These are phyloP conservation scores for Penicillium daleae DNA, from an alignment of 495 filamentous ascomycete species.

Conservation along the genomic window DNA sequence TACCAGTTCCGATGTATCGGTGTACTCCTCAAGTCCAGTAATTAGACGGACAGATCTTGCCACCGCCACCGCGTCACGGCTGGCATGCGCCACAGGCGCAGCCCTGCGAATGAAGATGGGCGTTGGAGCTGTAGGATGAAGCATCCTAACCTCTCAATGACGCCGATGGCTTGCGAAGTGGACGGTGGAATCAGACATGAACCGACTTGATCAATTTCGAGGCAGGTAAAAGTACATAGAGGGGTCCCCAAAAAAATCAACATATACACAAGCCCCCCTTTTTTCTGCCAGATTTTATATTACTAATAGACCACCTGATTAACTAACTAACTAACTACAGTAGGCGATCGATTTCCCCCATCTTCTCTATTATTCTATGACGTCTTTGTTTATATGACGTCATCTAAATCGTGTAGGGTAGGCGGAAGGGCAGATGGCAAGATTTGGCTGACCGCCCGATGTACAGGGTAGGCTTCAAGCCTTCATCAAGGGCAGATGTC, in stretches of 20 bases:
- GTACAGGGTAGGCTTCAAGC: not conserved
- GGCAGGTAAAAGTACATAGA: not conserved
- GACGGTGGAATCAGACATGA: too few species aligned
- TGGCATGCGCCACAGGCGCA: constrained; percentile 4
- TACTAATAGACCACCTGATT: too few species aligned
- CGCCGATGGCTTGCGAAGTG: constrained; percentile 10
- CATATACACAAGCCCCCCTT: too few species aligned
- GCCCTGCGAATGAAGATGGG: not conserved
- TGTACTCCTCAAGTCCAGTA: not conserved
- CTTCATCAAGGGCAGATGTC: not conserved
- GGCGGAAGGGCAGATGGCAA: too few species aligned
- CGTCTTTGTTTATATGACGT: too few species aligned
- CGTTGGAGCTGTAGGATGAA: not conserved
- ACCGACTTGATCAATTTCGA: not conserved
- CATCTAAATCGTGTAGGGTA: too few species aligned
- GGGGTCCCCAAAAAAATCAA: too few species aligned
- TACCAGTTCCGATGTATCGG: constrained; percentile 1
- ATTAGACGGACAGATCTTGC: not conserved
- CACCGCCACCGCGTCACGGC: constrained; percentile 15
- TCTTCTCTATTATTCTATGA: too few species aligned
- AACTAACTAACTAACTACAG: too few species aligned
- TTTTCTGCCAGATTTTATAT: too few species aligned
- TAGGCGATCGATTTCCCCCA: too few species aligned
- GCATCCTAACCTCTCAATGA: constrained; percentile 7
- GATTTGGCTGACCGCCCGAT: too few species aligned